Conservation (phyloP, 2,329 filamentous ascomycete species). For the Coniochaeta sp. region DNA sequence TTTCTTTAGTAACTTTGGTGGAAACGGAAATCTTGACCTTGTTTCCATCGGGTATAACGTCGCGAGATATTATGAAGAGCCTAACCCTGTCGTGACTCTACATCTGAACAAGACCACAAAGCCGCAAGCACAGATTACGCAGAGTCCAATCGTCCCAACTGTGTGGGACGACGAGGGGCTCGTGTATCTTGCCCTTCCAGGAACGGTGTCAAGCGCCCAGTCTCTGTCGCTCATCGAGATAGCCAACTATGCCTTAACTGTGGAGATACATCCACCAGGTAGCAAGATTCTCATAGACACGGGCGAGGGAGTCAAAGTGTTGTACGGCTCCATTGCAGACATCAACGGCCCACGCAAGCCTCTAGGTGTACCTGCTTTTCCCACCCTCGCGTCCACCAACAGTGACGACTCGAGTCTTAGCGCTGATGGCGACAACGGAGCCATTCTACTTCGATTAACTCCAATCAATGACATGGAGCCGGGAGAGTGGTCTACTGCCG, state of each 20-base stretch:
- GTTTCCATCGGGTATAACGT: background rate
- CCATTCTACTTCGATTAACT: background rate
- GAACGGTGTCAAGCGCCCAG: background rate
- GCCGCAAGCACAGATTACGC: background rate
- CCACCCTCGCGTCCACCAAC: background rate
- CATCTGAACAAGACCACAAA: background rate
- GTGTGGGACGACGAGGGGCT: slow-evolving; percentile 1
- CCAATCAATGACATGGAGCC: background rate
- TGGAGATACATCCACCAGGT: background rate
- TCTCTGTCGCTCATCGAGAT: background rate
- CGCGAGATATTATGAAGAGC: background rate
- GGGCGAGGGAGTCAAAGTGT: background rate
- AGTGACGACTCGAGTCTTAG: background rate
- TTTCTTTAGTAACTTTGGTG: background rate
- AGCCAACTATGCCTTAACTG: background rate
- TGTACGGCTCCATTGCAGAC: background rate
- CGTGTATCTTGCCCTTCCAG: background rate
- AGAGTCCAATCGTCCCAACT: background rate
- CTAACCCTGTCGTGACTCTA: background rate
- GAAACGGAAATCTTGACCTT: background rate
- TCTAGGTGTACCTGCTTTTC: background rate
- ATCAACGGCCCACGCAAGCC: background rate
- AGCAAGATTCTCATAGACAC: background rate
- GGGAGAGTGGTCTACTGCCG: background rate
- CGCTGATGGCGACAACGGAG: background rate